These are phyloP conservation scores for Epichloe festucae DNA, from an alignment of 2,329 filamentous ascomycete species.

Conservation along the genomic window DNA sequence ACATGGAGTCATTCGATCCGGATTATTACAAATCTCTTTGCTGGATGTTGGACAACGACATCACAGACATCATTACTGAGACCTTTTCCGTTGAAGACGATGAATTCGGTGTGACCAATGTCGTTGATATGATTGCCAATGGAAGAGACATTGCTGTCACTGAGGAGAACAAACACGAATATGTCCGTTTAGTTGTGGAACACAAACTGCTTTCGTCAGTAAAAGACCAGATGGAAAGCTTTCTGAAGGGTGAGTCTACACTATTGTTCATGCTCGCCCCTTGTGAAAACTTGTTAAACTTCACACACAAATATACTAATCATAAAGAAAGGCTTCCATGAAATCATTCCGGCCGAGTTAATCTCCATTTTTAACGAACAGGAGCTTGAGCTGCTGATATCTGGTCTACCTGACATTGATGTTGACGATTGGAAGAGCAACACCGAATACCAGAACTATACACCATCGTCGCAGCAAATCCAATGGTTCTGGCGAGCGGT, in stretches of 20 bases:
- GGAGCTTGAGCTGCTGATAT: constrained; percentile 91
- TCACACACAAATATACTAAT: background rate
- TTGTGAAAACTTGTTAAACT: background rate
- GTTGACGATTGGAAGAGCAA: constrained; percentile 99
- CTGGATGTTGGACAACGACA: constrained; percentile 98
- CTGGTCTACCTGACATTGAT: constrained; percentile 91
- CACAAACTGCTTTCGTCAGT: constrained; percentile 87
- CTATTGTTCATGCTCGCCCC: background rate
- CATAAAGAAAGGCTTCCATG: constrained; percentile 66
- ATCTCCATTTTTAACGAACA: constrained; percentile 98
- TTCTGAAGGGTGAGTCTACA: constrained; percentile 58
- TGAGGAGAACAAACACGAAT: constrained; percentile 97
- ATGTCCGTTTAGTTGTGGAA: constrained; percentile 87
- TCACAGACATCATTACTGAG: constrained; percentile 93
- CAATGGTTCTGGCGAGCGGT: constrained; percentile 99
- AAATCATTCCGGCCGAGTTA: constrained; percentile 88
- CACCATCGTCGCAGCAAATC: constrained; percentile 83
- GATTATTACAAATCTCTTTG: constrained; percentile 98
- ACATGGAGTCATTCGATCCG: constrained; percentile 97
- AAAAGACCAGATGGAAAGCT: constrained; percentile 85
- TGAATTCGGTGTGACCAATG: constrained; percentile 79
- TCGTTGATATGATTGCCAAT: constrained; percentile 75
- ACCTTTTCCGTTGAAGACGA: constrained; percentile 92
- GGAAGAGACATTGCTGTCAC: constrained; percentile 89
- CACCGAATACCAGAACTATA: constrained; percentile 98